Conservation (phyloP, 2,329 filamentous ascomycete species). For the Neonectria neomacrospora region DNA sequence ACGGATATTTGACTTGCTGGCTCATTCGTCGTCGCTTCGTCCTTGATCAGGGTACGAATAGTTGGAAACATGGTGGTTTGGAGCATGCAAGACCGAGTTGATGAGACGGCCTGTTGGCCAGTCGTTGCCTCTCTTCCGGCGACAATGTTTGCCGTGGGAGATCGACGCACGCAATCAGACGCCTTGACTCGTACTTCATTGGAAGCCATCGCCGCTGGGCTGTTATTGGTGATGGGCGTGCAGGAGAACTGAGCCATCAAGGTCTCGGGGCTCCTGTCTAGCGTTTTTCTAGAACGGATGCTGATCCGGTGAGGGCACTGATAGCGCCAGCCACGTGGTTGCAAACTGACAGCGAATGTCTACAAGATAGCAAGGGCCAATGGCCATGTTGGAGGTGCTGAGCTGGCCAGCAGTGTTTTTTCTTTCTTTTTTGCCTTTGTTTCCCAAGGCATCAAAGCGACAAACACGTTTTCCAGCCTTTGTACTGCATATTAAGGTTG, state of each 20-base stretch:
- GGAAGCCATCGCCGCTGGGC: conserved; percentile 6
- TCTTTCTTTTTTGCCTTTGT: no score
- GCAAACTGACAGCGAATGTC: conserved; percentile 34
- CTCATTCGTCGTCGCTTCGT: conserved; percentile 1
- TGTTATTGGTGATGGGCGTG: conserved; percentile 28
- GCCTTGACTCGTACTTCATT: conserved; percentile 38
- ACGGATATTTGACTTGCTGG: conserved; percentile 8
- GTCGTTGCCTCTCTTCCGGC: conserved; percentile 13
- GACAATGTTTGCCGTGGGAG: conserved; percentile 36
- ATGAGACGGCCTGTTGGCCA: conserved; percentile 9
- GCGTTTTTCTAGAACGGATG: conserved; percentile 28
- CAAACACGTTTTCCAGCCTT: neutral
- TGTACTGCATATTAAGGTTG: neutral
- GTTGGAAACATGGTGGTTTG: conserved; percentile 1
- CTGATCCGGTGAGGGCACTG: conserved; percentile 23
- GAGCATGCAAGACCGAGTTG: neutral
- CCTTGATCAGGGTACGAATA: neutral
- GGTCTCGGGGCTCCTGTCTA: conserved; percentile 23
- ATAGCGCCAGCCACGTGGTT: conserved; percentile 41
- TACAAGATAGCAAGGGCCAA: conserved; percentile 16
- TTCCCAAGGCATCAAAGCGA: neutral
- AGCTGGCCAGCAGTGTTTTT: neutral
- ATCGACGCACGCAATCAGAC: conserved; percentile 40
- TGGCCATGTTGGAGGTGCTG: no score
- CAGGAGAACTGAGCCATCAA: conserved; percentile 22